Conservation (phyloP, 495 filamentous ascomycete genomes). For the Xylaria grammica region DNA sequence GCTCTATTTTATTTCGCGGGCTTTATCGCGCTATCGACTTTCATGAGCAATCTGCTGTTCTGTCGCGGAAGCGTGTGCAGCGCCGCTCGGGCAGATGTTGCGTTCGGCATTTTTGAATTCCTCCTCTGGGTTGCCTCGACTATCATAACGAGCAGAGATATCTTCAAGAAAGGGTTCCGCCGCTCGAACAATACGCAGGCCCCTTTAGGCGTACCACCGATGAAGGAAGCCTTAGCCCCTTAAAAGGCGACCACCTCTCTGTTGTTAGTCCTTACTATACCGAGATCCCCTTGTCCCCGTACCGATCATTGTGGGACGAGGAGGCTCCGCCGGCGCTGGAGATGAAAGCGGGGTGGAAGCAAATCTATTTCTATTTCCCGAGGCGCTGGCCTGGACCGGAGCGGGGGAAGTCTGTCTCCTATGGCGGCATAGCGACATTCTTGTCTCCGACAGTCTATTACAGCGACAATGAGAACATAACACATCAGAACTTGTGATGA, state of each 20-base stretch:
- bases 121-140: constrained; percentile 49
- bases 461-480: not conserved
- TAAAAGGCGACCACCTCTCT: constrained; percentile 26
- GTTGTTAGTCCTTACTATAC: constrained; percentile 27
- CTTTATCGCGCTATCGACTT: constrained; percentile 72
- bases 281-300: constrained; percentile 37
- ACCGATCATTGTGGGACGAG: constrained; percentile 29
- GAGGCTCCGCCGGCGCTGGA: constrained; percentile 14
- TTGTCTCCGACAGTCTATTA: not conserved
- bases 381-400: constrained; percentile 17
- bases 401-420: not conserved
- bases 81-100: constrained; percentile 52
- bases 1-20: constrained; percentile 84
- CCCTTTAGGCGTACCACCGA: constrained; percentile 31
- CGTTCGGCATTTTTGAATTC: constrained; percentile 51
- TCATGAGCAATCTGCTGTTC: constrained; percentile 61
- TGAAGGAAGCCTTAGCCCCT: constrained; percentile 38
- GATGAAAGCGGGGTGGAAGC: constrained; percentile 24
- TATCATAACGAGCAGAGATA: constrained; percentile 39
- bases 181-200: constrained; percentile 23
- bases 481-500: not conserved
- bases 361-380: constrained; percentile 26
- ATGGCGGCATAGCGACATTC: not conserved
- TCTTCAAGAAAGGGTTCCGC: constrained; percentile 43
- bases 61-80: constrained; percentile 58